phyloP scores from a whole-genome alignment of 768 basidiomycete genomes.

The Tephrocybe sp. region DNA sequence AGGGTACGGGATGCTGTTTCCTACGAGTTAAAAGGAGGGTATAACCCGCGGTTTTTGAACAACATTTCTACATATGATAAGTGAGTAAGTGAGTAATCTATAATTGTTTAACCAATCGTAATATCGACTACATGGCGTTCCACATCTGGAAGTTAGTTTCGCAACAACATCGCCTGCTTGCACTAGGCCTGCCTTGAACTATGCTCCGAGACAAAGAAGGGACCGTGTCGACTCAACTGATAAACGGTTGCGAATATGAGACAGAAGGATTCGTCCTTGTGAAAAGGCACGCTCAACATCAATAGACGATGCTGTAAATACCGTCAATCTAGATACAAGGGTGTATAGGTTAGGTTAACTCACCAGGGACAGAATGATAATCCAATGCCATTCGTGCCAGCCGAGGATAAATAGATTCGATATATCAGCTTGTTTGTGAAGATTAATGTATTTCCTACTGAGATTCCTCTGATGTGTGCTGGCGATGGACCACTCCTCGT shows the following conservation, averaged over 20 bases:
- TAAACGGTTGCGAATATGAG: slow-evolving; percentile 22
- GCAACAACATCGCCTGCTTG: slow-evolving; percentile 2
- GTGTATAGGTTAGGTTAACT: slow-evolving; percentile 1
- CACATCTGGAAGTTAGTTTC: not conserved
- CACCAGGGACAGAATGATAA: too few species aligned
- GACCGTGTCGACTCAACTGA: slow-evolving; percentile 22
- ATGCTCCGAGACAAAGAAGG: slow-evolving; percentile 30
- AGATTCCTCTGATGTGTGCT: too few species aligned
- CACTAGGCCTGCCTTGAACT: slow-evolving; percentile 26
- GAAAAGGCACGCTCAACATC: slow-evolving; percentile 27
- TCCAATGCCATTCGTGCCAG: too few species aligned
- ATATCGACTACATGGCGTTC: not conserved
- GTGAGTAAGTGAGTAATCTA: too few species aligned
- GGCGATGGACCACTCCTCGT: too few species aligned
- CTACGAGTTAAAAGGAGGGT: too few species aligned
- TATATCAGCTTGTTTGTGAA: too few species aligned
- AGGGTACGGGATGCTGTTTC: too few species aligned
- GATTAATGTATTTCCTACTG: too few species aligned
- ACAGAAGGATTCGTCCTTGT: slow-evolving; percentile 22
- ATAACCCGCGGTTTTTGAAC: too few species aligned
- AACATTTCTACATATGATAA: too few species aligned
- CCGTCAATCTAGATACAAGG: not conserved
- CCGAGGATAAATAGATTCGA: too few species aligned
- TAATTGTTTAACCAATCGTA: not conserved
- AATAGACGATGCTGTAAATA: slow-evolving; percentile 23